Base-by-base conservation (phyloP, 179 eudicot genomes). In the Spinacia oleracea region DNA sequence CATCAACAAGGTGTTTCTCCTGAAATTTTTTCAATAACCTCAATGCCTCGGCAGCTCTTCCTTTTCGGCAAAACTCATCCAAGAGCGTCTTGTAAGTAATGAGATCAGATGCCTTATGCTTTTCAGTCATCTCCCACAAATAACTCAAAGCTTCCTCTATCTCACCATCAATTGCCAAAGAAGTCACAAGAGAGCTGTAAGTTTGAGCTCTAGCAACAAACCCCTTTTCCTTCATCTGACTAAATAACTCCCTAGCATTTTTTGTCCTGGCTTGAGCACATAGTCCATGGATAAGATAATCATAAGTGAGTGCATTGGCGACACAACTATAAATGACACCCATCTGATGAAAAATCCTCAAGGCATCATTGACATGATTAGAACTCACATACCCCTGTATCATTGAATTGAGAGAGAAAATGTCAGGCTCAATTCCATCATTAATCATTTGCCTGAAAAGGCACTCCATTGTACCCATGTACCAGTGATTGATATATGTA, bases 301-400 rank as follows among this genome's bases (percentile, higher is more conserved):
- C 87, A 80, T 89, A 94, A 0, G 97, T 86, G 84, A 77, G 80
- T 6, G 91, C 84, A 78, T 93, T 88, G 2, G 97, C 94, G 38
- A 60, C 66, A 80, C 92, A 88, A 18, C 81, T 79, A 80, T 91
- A 94, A 18, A 88, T 91, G 50, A 81, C 87, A 64, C 89, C 94
- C 93, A 94, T 88, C 79, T 94, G 97, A 83, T 93, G 96, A 83
- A 91, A 94, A 73, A 94, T 84, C 80, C 93, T 88, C 29, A 92
- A 88, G 29, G 93, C 98, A 40, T 92, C 97, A 74, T 91, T 92
- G 5, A 94, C 86, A 64, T 93, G 97, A 79, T 91, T 91, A 11
- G 98, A 91, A 60, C 91, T 83, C 64, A 93, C 97, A 77, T 93
- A 94, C 2, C 97, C 98, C 74, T 88, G 90, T 32, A 94, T 91